phyloP scores from a whole-genome alignment of 169 alveolate genomes.

The Cryptosporidium baileyi region DNA sequence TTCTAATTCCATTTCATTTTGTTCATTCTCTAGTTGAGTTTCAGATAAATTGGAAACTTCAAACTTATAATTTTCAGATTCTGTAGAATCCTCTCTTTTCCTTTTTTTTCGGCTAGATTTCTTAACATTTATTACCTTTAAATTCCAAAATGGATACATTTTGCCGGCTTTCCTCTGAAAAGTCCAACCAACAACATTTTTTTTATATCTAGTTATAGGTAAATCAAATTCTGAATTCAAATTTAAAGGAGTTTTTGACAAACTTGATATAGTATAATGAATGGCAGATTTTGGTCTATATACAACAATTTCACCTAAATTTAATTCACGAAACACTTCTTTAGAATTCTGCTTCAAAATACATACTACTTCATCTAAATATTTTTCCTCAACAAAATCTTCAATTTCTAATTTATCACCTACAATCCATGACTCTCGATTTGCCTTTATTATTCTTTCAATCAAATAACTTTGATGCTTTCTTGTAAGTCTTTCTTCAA shows the following conservation, averaged over 20 bases:
- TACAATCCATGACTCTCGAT: conserved; percentile 36
- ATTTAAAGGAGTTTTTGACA: background rate
- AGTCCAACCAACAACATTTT: conserved; percentile 28
- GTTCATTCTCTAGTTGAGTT: background rate
- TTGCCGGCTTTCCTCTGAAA: conserved; percentile 31
- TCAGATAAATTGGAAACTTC: background rate
- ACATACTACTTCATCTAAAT: background rate
- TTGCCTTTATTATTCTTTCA: conserved; percentile 47
- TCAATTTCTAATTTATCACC: conserved; percentile 18
- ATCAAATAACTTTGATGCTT: conserved; percentile 56
- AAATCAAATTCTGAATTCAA: background rate
- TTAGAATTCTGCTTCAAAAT: background rate
- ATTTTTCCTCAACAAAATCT: conserved; percentile 10
- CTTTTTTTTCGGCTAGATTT: background rate
- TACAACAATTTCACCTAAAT: conserved; percentile 49
- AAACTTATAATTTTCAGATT: background rate
- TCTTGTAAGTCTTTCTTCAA: conserved; percentile 41
- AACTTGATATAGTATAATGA: conserved; percentile 31
- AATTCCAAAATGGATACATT: conserved; percentile 63
- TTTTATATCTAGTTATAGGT: conserved; percentile 1
- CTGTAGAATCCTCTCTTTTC: background rate
- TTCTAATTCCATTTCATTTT: background rate
- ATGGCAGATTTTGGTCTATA: conserved; percentile 41
- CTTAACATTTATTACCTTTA: conserved; percentile 22
- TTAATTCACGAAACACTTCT: conserved; percentile 5